These are phyloP conservation scores for Paragyromitra xinjiangensis DNA, from an alignment of 495 filamentous ascomycete species.

Conservation along the genomic window DNA sequence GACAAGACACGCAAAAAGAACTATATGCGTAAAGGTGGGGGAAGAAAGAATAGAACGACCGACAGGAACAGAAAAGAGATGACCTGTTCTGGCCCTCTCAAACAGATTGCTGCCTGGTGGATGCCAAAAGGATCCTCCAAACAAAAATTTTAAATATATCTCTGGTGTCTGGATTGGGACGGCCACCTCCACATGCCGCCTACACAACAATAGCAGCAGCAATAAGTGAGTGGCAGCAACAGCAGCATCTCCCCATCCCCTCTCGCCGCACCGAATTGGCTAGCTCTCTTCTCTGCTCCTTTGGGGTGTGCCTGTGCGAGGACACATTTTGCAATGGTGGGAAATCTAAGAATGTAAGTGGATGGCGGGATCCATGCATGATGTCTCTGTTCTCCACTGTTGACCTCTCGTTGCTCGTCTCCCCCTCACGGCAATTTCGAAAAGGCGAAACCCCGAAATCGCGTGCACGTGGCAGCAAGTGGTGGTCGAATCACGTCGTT, in stretches of 20 bases:
- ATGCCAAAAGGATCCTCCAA: conserved; percentile 32
- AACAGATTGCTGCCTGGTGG: conserved; percentile 38
- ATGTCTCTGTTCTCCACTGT: conserved; percentile 31
- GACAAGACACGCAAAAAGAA: conserved; percentile 32
- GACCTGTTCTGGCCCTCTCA: conserved; percentile 29
- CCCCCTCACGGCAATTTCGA: conserved; percentile 49
- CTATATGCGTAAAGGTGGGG: conserved; percentile 16
- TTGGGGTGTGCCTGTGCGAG: conserved; percentile 2
- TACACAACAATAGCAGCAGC: conserved; percentile 46
- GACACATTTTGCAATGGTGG: conserved; percentile 12
- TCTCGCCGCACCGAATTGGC: conserved; percentile 29
- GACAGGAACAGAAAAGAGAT: conserved; percentile 48
- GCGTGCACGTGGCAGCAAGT: conserved; percentile 53
- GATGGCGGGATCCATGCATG: conserved; percentile 19
- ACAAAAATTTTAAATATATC: conserved; percentile 46
- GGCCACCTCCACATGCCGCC: conserved; percentile 43
- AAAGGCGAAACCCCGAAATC: conserved; percentile 30
- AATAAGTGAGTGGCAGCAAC: conserved; percentile 5
- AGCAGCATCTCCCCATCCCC: conserved; percentile 42
- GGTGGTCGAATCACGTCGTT: conserved; percentile 47
- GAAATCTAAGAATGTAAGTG: conserved; percentile 26
- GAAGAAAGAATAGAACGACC: conserved; percentile 37
- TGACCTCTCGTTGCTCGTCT: conserved; percentile 25
- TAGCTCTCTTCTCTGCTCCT: conserved; percentile 2
- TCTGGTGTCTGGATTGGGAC: conserved; percentile 33